Evolutionary conservation across 192 early-diverging fungal genomes (phyloP), one percentile per base, ranked within the genome.

Genomic region (Chytriomyces sp.): DNA sequence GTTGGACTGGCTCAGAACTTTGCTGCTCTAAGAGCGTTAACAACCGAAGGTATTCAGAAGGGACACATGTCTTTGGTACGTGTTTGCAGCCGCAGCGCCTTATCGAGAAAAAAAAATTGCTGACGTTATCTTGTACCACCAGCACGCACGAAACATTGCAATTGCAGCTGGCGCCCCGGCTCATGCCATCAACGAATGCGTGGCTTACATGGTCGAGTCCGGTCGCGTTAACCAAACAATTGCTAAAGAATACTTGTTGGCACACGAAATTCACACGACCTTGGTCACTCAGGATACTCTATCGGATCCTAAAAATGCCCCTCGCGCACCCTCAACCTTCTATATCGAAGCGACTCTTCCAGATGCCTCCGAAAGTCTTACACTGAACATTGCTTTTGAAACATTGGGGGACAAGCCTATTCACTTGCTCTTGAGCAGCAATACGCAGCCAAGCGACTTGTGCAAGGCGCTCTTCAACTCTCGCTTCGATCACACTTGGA

Each of bases 1-100:
- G 86, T 92, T 26, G 92, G 92, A 5, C 81, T 93, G 43, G 91
- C 92, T 2, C 92, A 93, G 79, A 93, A 93, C 81, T 93, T 93
- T 89, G 92, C 92, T 10, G 92, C 92, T 6, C 78, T 93, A 16
- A 69, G 92, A 45, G 92, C 92, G 7, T 76, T 93, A 18, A 81
- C 85, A 7, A 91, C 92, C 11, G 92, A 93, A 72, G 92, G 92
- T 5, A 93, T 93, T 77, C 92, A 93, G 75, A 82, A 86, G 26
- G 91, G 92, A 13, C 91, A 92, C 66, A 92, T 93, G 91, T 79
- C 84, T 7, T 64, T 87, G 43, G 50, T 61, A 7, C 49, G 47
- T 70, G 6, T 8, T 26, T 69, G 20, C 64, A 35, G 35, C 4
- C 3, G 35, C 35, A 35, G 35, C 5, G 10, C 11, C 62, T 24